Conservation (phyloP, 2,329 filamentous ascomycete species). For the Tricladium varicosporioides region DNA sequence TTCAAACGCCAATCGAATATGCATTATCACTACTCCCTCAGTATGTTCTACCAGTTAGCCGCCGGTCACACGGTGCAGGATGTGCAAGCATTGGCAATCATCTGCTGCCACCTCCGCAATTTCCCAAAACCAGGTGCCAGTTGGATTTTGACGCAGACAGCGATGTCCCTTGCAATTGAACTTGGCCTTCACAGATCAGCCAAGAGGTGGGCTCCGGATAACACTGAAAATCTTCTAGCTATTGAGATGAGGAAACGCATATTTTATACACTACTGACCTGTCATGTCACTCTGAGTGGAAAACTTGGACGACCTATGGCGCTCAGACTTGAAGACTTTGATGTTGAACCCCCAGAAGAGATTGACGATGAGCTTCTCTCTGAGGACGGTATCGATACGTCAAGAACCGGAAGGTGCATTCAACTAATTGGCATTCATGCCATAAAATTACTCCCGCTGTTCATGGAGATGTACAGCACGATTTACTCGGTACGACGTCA, state of each 20-base stretch:
- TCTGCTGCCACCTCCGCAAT: conserved; percentile 69
- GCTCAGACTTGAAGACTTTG: conserved; percentile 71
- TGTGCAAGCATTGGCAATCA: conserved; percentile 70
- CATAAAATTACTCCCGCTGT: conserved; percentile 63
- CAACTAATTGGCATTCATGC: conserved; percentile 66
- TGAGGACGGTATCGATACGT: conserved; percentile 59
- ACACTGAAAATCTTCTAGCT: conserved; percentile 52
- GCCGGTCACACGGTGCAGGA: conserved; percentile 61
- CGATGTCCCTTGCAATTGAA: conserved; percentile 69
- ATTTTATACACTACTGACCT: conserved; percentile 70
- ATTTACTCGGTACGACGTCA: conserved; percentile 71
- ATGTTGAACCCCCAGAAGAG: conserved; percentile 71
- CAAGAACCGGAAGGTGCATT: conserved; percentile 56
- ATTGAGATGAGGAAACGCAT: conserved; percentile 75
- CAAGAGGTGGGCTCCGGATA: conserved; percentile 51
- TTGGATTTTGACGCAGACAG: conserved; percentile 63
- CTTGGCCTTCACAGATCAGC: conserved; percentile 72
- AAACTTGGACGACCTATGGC: conserved; percentile 77
- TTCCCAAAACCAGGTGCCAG: conserved; percentile 79
- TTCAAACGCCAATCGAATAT: conserved; percentile 67
- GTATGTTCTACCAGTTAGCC: conserved; percentile 64
- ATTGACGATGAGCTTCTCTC: conserved; percentile 69
- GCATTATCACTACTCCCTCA: conserved; percentile 75
- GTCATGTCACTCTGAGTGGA: conserved; percentile 68
- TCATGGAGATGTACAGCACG: conserved; percentile 71